Percentiles rank a stretch among this genome's conserved stretches.
Conservation (phyloP, 1,139 yeast species). For the Pichia cactophila region DNA sequence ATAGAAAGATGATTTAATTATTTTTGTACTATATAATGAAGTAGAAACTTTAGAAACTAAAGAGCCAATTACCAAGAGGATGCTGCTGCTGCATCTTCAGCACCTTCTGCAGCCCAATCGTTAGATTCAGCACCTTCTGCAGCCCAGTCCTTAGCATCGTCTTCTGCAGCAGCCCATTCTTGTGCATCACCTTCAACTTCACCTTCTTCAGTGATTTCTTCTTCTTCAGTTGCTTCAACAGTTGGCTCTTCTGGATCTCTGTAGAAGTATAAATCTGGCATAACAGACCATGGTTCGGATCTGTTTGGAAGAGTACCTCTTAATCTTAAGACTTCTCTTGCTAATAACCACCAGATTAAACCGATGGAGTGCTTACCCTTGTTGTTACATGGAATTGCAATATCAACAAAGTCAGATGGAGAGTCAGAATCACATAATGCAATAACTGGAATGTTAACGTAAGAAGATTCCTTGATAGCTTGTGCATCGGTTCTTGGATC, state of each 20-base stretch:
- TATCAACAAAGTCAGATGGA: slow-evolving; percentile 98
- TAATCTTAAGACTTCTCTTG: slow-evolving; percentile 99
- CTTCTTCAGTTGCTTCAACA: slow-evolving; percentile 59
- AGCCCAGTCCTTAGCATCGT: slow-evolving; percentile 56
- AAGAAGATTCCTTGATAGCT: slow-evolving; percentile 99
- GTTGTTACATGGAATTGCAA: slow-evolving; percentile 99
- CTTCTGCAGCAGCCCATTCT: slow-evolving; percentile 40
- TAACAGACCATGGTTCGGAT: slow-evolving; percentile 95
- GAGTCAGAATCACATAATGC: slow-evolving; percentile 99
- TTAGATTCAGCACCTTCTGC: slow-evolving; percentile 41
- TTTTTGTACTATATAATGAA: slow-evolving; percentile 9
- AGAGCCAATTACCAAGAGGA: slow-evolving; percentile 25
- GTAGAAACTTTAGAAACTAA: slow-evolving; percentile 7
- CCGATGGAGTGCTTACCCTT: slow-evolving; percentile 99
- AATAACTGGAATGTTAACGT: slow-evolving; percentile 99
- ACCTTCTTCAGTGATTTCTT: slow-evolving; percentile 54
- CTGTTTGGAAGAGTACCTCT: slow-evolving; percentile 98
- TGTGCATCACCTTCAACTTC: slow-evolving; percentile 68
- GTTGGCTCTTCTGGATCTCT: slow-evolving; percentile 99
- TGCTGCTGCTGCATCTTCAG: slow-evolving; percentile 27
- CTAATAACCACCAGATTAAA: slow-evolving; percentile 98
- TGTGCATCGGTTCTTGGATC: slow-evolving; percentile 99
- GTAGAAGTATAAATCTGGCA: slow-evolving; percentile 99
- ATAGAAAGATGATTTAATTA: slow-evolving; percentile 11
- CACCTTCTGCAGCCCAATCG: slow-evolving; percentile 38